Conservation (phyloP, 148 eudicot genomes). For the Limonium bicolor region DNA sequence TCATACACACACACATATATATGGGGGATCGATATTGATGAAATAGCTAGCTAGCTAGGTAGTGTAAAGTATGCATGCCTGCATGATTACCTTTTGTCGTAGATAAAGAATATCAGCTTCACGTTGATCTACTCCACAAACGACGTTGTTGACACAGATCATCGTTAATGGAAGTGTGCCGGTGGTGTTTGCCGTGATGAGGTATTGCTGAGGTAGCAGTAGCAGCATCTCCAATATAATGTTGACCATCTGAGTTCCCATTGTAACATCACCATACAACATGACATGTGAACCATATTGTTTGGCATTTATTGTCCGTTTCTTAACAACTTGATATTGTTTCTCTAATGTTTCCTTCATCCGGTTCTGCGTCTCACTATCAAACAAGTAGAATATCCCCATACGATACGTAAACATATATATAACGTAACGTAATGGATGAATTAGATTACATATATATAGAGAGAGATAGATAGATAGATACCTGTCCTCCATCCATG, state of each 20-base stretch:
- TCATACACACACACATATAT: no score
- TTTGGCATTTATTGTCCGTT: conserved; percentile 3
- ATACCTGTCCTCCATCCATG: conserved; percentile 77
- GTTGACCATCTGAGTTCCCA: conserved; percentile 4
- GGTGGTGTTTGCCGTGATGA: not conserved
- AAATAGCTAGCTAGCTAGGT: no score
- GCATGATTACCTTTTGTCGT: conserved; percentile 18
- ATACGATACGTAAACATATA: no score
- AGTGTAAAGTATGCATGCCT: no score
- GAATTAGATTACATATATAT: no score
- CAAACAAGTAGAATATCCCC: not conserved
- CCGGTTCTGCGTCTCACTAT: conserved; percentile 17
- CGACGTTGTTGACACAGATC: no score
- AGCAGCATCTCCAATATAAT: no score
- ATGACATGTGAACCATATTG: conserved; percentile 15
- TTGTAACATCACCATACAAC: conserved; percentile 17
- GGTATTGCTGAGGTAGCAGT: no score
- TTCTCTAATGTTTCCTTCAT: conserved; percentile 14
- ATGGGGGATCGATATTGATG: no score
- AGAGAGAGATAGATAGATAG: no score
- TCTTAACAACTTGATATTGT: conserved; percentile 15
- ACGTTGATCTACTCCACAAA: conserved; percentile 20
- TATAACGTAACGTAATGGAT: no score
- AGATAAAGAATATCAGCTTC: conserved; percentile 26
- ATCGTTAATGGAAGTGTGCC: not conserved